These are phyloP conservation scores for Pyrenophora seminiperda DNA, from an alignment of 2,329 filamentous ascomycete species.

Conservation along the genomic window DNA sequence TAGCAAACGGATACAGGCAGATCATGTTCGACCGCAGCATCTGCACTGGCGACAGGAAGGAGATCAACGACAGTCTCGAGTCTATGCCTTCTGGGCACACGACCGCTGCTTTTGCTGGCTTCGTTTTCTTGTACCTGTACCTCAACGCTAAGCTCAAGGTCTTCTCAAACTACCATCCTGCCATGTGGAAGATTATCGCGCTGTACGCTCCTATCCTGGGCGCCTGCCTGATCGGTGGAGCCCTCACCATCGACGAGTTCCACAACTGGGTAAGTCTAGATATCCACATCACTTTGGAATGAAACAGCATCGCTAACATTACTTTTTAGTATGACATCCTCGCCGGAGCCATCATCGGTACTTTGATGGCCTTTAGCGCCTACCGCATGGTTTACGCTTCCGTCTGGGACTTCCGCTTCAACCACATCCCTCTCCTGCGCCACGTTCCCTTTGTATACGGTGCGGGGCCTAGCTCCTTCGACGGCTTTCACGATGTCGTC, in stretches of 20 bases:
- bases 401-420: slow-evolving; percentile 71
- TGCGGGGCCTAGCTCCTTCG: slow-evolving; percentile 44
- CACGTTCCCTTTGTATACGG: slow-evolving; percentile 61
- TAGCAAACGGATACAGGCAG: slow-evolving; percentile 59
- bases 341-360: slow-evolving; percentile 69
- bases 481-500: slow-evolving; percentile 59
- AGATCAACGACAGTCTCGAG: slow-evolving; percentile 72
- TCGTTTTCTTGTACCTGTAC: slow-evolving; percentile 73
- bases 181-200: slow-evolving; percentile 73
- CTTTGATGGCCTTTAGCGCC: slow-evolving; percentile 65
- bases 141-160: slow-evolving; percentile 81
- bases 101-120: slow-evolving; percentile 73
- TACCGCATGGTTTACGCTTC: slow-evolving; percentile 72
- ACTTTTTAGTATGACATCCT: slow-evolving; percentile 69
- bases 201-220: slow-evolving; percentile 70
- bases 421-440: slow-evolving; percentile 69
- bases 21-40: slow-evolving; percentile 73
- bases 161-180: slow-evolving; percentile 72
- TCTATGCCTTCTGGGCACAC: slow-evolving; percentile 76
- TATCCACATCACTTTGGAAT: neutral
- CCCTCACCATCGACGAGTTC: slow-evolving; percentile 72
- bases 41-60: slow-evolving; percentile 67
- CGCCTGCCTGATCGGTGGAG: slow-evolving; percentile 69
- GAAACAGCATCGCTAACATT: neutral
- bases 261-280: slow-evolving; percentile 58